Evolutionary conservation across 495 filamentous ascomycete genomes (phyloP).

Genomic region (Articulospora tetracladia): DNA sequence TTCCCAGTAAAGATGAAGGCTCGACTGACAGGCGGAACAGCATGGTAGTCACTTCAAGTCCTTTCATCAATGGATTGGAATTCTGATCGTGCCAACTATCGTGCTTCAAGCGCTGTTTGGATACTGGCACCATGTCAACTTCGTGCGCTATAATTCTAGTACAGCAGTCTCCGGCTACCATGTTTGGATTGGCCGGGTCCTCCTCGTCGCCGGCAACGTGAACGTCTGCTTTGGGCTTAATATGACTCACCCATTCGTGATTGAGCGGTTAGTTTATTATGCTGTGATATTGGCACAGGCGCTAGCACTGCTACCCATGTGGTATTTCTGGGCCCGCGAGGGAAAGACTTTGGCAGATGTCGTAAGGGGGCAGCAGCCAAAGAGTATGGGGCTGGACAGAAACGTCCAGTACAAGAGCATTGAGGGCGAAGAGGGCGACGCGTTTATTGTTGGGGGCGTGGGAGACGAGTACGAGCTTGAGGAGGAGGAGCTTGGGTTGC

Average conservation of each 20-base stretch:
- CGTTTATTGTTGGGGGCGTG: background rate
- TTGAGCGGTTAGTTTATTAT: background rate
- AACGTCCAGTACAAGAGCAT: background rate
- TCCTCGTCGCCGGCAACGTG: slow-evolving; percentile 6
- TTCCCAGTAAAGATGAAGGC: background rate
- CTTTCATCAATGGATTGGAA: slow-evolving; percentile 9
- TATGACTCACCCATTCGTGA: background rate
- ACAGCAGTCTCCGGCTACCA: slow-evolving; percentile 5
- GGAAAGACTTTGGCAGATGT: slow-evolving; percentile 7
- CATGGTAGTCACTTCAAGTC: slow-evolving; percentile 7
- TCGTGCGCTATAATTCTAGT: background rate
- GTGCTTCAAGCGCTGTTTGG: slow-evolving; percentile 2
- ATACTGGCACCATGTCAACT: slow-evolving; percentile 13
- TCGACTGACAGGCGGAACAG: background rate
- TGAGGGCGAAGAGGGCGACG: background rate
- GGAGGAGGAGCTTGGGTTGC: background rate
- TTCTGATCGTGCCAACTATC: background rate
- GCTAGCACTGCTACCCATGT: background rate
- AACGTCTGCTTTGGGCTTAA: slow-evolving; percentile 7
- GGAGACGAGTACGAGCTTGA: background rate
- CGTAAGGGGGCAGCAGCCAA: background rate
- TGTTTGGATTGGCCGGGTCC: slow-evolving; percentile 6
- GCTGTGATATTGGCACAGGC: background rate
- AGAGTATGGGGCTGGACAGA: background rate
- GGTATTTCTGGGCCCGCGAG: slow-evolving; percentile 8